phyloP scores from a whole-genome alignment of 495 filamentous ascomycete species.

The Chaetomium fimeti region DNA sequence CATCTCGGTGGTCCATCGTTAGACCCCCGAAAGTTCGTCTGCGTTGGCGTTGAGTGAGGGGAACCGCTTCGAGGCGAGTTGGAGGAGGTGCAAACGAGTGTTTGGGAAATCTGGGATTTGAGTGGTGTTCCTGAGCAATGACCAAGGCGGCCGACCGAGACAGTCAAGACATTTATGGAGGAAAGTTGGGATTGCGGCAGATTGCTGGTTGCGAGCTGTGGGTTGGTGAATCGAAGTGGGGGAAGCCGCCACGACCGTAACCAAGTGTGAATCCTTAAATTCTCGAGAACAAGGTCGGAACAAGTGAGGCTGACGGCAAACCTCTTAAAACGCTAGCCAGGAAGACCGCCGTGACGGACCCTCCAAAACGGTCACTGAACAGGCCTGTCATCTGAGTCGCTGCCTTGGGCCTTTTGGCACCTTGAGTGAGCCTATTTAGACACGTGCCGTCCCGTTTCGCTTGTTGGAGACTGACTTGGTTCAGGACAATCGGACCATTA shows the following conservation, averaged over 20 bases:
- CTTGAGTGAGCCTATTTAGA: too few species aligned
- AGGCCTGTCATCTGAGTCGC: not conserved
- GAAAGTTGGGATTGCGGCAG: not conserved
- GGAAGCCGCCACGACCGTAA: not conserved
- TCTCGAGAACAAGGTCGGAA: not conserved
- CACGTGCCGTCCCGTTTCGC: too few species aligned
- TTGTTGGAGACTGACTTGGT: too few species aligned
- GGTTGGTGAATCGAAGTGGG: not conserved
- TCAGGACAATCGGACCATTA: too few species aligned
- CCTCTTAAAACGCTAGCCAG: not conserved
- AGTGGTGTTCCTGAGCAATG: not conserved
- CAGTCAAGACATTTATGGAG: not conserved
- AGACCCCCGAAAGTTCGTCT: not conserved
- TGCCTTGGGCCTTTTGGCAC: not conserved
- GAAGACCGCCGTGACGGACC: not conserved
- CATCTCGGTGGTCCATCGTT: conserved; percentile 7
- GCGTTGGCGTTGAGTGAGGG: not conserved
- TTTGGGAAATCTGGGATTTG: not conserved
- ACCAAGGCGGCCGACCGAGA: not conserved
- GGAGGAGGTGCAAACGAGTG: not conserved
- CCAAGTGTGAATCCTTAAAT: not conserved
- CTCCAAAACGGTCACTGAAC: not conserved
- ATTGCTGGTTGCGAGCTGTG: not conserved
- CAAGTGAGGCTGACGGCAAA: conserved; percentile 7
- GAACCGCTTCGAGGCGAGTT: not conserved